Percentiles rank a stretch among this genome's conserved stretches.
phyloP scores from a whole-genome alignment of 148 eudicot genomes.

The Silene conica region DNA sequence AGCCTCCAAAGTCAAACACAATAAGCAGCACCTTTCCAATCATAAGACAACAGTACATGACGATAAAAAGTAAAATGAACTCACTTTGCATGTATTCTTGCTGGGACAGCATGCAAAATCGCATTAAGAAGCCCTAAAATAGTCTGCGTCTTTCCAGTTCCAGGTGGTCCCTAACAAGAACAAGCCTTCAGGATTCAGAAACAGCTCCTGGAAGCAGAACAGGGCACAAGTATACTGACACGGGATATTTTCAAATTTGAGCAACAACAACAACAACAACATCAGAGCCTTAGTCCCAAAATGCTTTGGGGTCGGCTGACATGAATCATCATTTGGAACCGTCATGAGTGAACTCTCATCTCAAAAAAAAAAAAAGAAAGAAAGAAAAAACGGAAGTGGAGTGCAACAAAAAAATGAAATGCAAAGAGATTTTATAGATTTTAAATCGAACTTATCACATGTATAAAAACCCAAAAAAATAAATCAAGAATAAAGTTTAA shows the following conservation, averaged over 20 bases:
- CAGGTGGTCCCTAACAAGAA: constrained; percentile 87
- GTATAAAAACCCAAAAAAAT: too few relatives aligned
- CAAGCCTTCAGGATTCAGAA: constrained; percentile 8
- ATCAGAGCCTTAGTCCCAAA: too few relatives aligned
- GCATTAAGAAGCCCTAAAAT: constrained; percentile 95
- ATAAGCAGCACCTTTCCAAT: not conserved
- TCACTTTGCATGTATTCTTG: constrained; percentile 69
- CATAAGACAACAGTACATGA: not conserved
- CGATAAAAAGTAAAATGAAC: constrained; percentile 12
- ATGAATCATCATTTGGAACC: too few relatives aligned
- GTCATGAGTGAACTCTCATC: too few relatives aligned
- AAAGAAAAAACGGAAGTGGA: too few relatives aligned
- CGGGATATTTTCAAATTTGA: not conserved
- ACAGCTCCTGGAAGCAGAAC: not conserved
- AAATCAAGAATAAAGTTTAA: too few relatives aligned
- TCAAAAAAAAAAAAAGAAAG: too few relatives aligned
- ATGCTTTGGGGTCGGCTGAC: too few relatives aligned
- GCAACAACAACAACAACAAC: too few relatives aligned
- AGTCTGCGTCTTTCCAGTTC: constrained; percentile 98
- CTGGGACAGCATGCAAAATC: constrained; percentile 86
- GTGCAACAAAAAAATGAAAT: too few relatives aligned
- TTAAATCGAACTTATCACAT: too few relatives aligned
- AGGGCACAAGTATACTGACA: not conserved
- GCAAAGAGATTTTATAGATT: too few relatives aligned
- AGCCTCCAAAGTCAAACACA: not conserved